Conservation (phyloP, 306 rosid species). For the Hippophae gyantsensis region DNA sequence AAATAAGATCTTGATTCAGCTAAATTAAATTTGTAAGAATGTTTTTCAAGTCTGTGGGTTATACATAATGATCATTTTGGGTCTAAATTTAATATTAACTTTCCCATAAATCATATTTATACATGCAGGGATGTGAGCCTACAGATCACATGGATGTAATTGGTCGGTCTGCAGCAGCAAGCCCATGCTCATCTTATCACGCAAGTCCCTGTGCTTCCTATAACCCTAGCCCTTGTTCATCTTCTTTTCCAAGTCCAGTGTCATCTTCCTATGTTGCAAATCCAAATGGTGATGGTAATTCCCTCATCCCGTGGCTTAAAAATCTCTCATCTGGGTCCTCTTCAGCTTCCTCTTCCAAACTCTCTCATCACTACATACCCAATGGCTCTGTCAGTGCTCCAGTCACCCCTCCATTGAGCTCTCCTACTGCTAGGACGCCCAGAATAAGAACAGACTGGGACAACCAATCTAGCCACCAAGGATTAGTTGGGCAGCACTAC, state of each 20-base stretch:
- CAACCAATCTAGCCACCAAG: conserved; percentile 36
- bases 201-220: conserved; percentile 77
- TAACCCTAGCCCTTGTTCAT: conserved; percentile 85
- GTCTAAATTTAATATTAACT: conserved; percentile 1
- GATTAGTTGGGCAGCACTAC: conserved; percentile 42
- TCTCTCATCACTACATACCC: conserved; percentile 44
- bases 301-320: conserved; percentile 88
- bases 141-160: conserved; percentile 47
- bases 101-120: conserved; percentile 16
- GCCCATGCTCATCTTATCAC: conserved; percentile 68
- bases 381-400: conserved; percentile 79
- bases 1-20: background rate
- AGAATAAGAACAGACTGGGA: conserved; percentile 55
- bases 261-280: conserved; percentile 55
- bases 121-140: conserved; percentile 76
- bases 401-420: conserved; percentile 87
- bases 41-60: conserved; percentile 1
- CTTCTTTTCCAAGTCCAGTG: conserved; percentile 78
- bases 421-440: conserved; percentile 76
- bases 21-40: conserved; percentile 1
- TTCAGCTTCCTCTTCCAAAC: conserved; percentile 65
- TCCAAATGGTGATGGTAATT: conserved; percentile 49
- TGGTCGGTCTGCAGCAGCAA: conserved; percentile 56
- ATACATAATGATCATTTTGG: background rate
- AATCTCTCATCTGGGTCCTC: conserved; percentile 76